Conservation (phyloP, 495 filamentous ascomycete genomes). For the Penicillium parvum region DNA sequence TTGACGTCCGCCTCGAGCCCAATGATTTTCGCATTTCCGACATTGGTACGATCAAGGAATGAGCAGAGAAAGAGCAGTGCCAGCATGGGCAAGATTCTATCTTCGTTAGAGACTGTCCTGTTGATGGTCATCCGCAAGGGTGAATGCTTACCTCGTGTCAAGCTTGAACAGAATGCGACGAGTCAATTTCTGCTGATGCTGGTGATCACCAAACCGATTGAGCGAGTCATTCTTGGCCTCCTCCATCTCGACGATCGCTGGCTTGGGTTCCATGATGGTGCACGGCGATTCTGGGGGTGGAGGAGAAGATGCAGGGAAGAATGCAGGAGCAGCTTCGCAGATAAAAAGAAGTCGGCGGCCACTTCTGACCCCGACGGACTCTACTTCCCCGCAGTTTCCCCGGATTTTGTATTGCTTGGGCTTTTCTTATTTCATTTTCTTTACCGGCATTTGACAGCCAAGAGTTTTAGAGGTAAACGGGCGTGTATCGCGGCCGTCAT, state of each 20-base stretch:
- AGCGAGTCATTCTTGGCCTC: slow-evolving; percentile 11
- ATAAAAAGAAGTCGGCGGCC: slow-evolving; percentile 3
- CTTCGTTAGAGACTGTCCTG: background rate
- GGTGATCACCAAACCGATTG: slow-evolving; percentile 12
- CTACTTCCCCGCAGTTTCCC: slow-evolving; percentile 13
- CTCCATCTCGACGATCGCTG: slow-evolving; percentile 12
- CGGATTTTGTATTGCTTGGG: background rate
- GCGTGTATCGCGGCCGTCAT: slow-evolving; percentile 1
- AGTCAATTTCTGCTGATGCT: slow-evolving; percentile 22
- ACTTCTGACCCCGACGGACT: slow-evolving; percentile 11
- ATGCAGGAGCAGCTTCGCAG: background rate
- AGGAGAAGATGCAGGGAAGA: background rate
- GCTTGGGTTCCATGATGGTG: slow-evolving; percentile 20
- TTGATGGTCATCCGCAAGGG: background rate
- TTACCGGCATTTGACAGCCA: too few species aligned
- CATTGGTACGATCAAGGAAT: slow-evolving; percentile 54
- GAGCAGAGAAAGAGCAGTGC: slow-evolving; percentile 51
- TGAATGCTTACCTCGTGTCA: slow-evolving; percentile 44
- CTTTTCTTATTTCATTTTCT: background rate
- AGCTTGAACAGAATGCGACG: slow-evolving; percentile 48
- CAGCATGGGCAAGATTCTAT: slow-evolving; percentile 58
- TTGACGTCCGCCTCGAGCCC: slow-evolving; percentile 52
- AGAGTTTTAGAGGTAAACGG: too few species aligned
- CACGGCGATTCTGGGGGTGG: background rate
- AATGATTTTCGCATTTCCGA: slow-evolving; percentile 61